Evolutionary conservation across 2,329 filamentous ascomycete genomes (phyloP).

Genomic region (Sporothrix luriei): DNA sequence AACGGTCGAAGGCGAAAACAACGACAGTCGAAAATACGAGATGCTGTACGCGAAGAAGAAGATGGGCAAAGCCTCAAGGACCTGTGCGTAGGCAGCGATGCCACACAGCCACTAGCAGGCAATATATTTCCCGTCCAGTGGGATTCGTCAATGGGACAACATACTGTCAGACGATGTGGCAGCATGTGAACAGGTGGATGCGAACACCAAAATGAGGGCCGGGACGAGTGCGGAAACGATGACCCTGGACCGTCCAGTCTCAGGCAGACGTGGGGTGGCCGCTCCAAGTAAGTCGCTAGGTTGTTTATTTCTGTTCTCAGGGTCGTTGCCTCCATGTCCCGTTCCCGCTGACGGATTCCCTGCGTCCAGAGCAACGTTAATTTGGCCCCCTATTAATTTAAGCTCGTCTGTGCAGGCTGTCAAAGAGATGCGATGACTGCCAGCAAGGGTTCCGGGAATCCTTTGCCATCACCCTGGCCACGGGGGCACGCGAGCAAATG

Average conservation of each 20-base stretch:
- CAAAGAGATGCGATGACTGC: background rate
- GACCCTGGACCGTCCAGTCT: background rate
- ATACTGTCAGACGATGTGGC: slow-evolving; percentile 28
- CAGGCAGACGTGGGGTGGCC: slow-evolving; percentile 4
- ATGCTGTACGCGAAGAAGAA: background rate
- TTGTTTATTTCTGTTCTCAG: background rate
- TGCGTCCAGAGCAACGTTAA: slow-evolving; percentile 19
- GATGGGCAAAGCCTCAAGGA: background rate
- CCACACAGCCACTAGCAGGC: slow-evolving; percentile 10
- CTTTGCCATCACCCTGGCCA: background rate
- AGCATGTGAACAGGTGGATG: background rate
- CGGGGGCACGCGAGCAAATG: slow-evolving; percentile 28
- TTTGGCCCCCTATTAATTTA: background rate
- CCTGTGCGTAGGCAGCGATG: slow-evolving; percentile 20
- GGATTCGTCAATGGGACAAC: slow-evolving; percentile 18
- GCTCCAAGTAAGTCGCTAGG: background rate
- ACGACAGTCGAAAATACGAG: slow-evolving; percentile 7
- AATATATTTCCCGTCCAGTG: slow-evolving; percentile 27
- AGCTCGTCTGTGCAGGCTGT: slow-evolving; percentile 5
- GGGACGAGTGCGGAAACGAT: background rate
- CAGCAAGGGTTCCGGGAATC: background rate
- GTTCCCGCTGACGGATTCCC: slow-evolving; percentile 14
- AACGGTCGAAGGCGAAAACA: background rate
- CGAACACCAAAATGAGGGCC: background rate
- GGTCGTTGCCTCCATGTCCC: background rate